A percentile compares a stretch with the other conserved stretches of the same genome.
Evolutionary conservation across 495 filamentous ascomycete species (phyloP).

Genomic region (Tuber melanosporum): DNA sequence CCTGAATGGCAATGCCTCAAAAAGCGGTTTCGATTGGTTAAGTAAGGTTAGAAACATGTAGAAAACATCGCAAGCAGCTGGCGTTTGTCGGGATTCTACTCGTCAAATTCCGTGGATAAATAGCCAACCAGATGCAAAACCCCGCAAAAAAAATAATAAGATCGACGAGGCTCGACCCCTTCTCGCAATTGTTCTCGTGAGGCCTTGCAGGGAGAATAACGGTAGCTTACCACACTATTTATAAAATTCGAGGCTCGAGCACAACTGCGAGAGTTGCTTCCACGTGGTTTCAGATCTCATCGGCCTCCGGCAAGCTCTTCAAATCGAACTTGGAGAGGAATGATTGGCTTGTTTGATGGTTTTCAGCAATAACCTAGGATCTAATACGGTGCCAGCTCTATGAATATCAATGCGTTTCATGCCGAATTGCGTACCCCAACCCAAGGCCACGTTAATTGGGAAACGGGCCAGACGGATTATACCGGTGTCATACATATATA

Average conservation of each 20-base stretch:
- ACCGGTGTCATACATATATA: not conserved
- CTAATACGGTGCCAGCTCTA: not conserved
- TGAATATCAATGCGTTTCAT: not conserved
- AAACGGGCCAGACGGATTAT: not conserved
- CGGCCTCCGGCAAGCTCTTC: not conserved
- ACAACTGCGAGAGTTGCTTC: not conserved
- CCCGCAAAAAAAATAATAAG: not conserved
- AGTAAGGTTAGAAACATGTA: not conserved
- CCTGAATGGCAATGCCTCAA: not conserved
- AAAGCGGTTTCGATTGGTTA: not conserved
- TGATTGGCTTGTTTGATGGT: not conserved
- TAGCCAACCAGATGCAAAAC: not conserved
- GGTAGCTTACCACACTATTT: not conserved
- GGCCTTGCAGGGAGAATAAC: not conserved
- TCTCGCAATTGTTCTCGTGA: not conserved
- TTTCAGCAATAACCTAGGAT: not conserved
- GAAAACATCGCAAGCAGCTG: not conserved
- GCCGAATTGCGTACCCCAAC: not conserved
- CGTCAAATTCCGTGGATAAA: not conserved
- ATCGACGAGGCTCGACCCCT: not conserved
- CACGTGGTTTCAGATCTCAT: slow-evolving; percentile 3
- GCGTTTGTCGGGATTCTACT: not conserved
- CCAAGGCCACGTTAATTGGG: not conserved
- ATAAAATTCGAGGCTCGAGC: slow-evolving; percentile 1
- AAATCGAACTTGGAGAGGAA: not conserved